Conservation (phyloP, 192 early-diverging fungal species). For the Backusella macrospora region DNA sequence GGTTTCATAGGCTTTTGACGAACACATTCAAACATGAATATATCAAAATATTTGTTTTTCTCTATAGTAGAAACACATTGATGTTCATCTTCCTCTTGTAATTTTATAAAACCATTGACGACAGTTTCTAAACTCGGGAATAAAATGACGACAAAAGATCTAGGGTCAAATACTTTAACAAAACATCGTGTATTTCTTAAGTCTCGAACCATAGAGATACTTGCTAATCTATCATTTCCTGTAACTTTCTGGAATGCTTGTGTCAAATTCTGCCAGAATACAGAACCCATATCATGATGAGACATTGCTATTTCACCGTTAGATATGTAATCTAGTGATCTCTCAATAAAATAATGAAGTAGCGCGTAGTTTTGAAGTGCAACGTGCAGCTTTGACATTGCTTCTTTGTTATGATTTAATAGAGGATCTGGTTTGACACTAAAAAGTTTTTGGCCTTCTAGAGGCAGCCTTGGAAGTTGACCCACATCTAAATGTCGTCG, state of each 20-base stretch:
- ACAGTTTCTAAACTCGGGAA: slow-evolving; percentile 45
- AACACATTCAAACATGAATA: slow-evolving; percentile 56
- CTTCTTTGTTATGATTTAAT: slow-evolving; percentile 22
- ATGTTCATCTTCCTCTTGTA: neutral
- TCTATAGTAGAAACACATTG: slow-evolving; percentile 32
- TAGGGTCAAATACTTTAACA: slow-evolving; percentile 50
- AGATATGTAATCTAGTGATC: slow-evolving; percentile 44
- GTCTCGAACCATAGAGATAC: slow-evolving; percentile 32
- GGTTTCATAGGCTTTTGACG: slow-evolving; percentile 47
- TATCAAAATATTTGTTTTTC: slow-evolving; percentile 9
- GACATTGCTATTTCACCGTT: slow-evolving; percentile 53
- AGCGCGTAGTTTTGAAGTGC: slow-evolving; percentile 26
- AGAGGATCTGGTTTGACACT: slow-evolving; percentile 13
- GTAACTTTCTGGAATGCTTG: slow-evolving; percentile 33
- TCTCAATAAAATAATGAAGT: slow-evolving; percentile 43
- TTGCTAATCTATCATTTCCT: slow-evolving; percentile 33
- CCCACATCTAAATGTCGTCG: neutral
- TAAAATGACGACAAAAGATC: slow-evolving; percentile 51
- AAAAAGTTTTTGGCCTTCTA: neutral
- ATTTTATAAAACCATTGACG: slow-evolving; percentile 22
- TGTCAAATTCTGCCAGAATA: slow-evolving; percentile 45
- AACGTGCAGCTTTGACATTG: slow-evolving; percentile 16
- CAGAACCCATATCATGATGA: slow-evolving; percentile 38
- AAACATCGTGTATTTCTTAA: slow-evolving; percentile 53
- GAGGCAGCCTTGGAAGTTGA: neutral